phyloP scores from a whole-genome alignment of 306 rosid genomes.

The Hippophae tibetana region DNA sequence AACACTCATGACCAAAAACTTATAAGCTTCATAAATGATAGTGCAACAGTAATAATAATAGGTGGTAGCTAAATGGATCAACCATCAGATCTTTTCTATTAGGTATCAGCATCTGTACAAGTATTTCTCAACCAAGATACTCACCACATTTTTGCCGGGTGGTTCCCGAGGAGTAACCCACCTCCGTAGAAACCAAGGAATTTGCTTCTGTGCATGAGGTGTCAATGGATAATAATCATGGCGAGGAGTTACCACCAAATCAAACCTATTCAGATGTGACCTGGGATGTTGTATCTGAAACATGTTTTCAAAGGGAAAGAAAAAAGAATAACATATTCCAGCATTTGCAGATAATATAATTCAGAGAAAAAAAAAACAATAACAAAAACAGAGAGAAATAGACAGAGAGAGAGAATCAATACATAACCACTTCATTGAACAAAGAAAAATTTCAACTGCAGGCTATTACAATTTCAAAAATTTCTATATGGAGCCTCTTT shows the following conservation, averaged over 20 bases:
- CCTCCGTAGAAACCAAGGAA: constrained; percentile 68
- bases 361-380: too few relatives aligned
- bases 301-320: constrained; percentile 12
- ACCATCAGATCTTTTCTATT: neutral
- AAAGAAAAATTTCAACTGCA: neutral
- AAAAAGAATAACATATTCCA: constrained; percentile 15
- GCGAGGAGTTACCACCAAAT: constrained; percentile 69
- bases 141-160: constrained; percentile 72
- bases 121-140: constrained; percentile 24
- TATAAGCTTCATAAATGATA: constrained; percentile 14
- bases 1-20: constrained; percentile 15
- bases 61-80: neutral
- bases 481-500: neutral
- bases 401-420: neutral
- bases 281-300: constrained; percentile 95
- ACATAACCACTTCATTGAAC: neutral
- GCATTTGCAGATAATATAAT: neutral
- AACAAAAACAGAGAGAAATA: neutral
- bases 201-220: constrained; percentile 53
- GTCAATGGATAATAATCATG: constrained; percentile 84
- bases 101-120: constrained; percentile 6
- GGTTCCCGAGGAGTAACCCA: constrained; percentile 86
- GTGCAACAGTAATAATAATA: neutral
- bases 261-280: constrained; percentile 59
- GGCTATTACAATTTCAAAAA: neutral